phyloP scores from a whole-genome alignment of 2,329 filamentous ascomycete species.

The Triangularia setosa region DNA sequence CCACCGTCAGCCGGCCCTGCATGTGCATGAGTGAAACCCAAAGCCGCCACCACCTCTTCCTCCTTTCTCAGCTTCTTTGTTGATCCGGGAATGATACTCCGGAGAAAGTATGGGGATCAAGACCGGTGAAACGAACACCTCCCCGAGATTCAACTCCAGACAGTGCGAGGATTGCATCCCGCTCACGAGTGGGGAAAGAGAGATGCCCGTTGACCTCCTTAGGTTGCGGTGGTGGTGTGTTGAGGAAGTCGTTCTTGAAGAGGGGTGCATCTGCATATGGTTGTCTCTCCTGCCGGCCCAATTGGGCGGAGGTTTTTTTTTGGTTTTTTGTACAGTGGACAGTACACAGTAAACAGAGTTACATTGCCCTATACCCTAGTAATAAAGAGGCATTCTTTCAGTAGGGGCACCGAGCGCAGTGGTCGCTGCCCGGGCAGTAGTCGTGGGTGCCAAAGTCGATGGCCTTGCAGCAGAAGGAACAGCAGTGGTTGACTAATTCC shows the following conservation, averaged over 20 bases:
- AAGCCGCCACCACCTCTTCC: background rate
- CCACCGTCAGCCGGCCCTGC: background rate
- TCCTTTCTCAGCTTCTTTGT: background rate
- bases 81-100: background rate
- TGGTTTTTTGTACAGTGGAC: too few relatives aligned
- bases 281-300: conserved; percentile 25
- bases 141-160: background rate
- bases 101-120: background rate
- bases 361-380: background rate
- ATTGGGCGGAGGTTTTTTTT: conserved; percentile 23
- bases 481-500: conserved; percentile 48
- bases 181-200: too few relatives aligned
- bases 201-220: too few relatives aligned
- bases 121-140: background rate
- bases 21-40: background rate
- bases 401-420: conserved; percentile 43
- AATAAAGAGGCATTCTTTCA: conserved; percentile 23
- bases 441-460: conserved; percentile 49
- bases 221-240: background rate
- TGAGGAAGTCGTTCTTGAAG: background rate
- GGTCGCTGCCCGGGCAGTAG: conserved; percentile 40
- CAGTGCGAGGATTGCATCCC: too few relatives aligned
- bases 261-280: background rate
- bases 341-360: background rate
- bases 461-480: conserved; percentile 49